Evolutionary conservation across 2,329 filamentous ascomycete species (phyloP).

Genomic region (Venturia pyrina): DNA sequence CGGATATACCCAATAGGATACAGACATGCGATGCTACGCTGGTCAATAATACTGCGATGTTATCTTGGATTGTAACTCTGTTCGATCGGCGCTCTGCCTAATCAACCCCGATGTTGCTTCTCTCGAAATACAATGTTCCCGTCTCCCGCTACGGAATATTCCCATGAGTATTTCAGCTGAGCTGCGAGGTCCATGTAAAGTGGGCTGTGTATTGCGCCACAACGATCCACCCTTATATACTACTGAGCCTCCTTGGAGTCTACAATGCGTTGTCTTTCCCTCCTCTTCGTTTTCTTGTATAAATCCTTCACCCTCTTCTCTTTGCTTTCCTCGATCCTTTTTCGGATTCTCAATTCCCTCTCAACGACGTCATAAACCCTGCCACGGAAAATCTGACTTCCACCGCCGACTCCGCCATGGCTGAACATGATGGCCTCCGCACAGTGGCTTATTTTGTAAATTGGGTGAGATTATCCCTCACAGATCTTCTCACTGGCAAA

Average conservation of each 20-base stretch:
- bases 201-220: background rate
- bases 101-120: background rate
- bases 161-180: background rate
- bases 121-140: background rate
- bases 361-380: background rate
- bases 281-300: background rate
- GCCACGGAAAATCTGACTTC: background rate
- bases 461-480: background rate
- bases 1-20: background rate
- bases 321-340: background rate
- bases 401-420: background rate
- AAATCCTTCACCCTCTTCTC: background rate
- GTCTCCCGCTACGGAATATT: background rate
- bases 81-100: background rate
- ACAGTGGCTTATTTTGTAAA: constrained; percentile 12
- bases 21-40: background rate
- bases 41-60: background rate
- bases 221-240: background rate
- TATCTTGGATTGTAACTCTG: background rate
- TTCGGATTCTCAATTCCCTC: background rate
- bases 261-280: background rate
- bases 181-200: background rate
- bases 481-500: background rate
- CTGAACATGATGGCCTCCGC: constrained; percentile 5
- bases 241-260: background rate